These are phyloP conservation scores for Vaccinium macrocarpon DNA, from an alignment of 148 eudicot genomes.

Conservation along the genomic window DNA sequence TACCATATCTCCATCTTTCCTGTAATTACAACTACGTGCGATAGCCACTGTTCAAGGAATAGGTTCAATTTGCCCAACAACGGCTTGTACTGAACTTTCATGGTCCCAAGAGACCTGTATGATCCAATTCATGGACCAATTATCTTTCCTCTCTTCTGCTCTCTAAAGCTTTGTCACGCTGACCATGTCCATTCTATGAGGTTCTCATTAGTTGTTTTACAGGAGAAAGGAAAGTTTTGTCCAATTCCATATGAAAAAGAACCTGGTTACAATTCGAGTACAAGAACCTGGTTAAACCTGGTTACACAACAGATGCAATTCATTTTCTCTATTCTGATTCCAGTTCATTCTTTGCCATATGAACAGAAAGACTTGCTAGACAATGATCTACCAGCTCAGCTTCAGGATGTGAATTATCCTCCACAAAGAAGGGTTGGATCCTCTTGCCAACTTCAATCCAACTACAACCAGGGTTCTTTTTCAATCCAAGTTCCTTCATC, in stretches of 20 bases:
- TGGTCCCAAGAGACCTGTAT: neutral
- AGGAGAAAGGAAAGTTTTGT: neutral
- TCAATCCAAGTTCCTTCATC: conserved; percentile 34
- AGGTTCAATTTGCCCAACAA: neutral
- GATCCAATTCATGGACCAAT: neutral
- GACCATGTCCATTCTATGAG: neutral
- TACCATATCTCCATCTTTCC: neutral
- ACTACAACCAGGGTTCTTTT: conserved; percentile 42
- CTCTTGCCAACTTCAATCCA: conserved; percentile 35
- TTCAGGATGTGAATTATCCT: conserved; percentile 27
- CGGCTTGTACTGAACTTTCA: neutral
- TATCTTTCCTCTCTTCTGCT: neutral
- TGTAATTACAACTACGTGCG: neutral
- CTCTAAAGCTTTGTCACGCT: neutral
- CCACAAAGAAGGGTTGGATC: conserved; percentile 31
- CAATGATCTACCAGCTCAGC: conserved; percentile 21
- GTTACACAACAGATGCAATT: neutral
- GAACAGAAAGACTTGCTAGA: conserved; percentile 21
- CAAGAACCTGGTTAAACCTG: neutral
- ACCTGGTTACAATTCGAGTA: neutral
- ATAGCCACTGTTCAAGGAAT: neutral
- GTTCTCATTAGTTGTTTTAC: neutral
- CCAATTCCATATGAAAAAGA: neutral
- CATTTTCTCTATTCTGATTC: neutral
- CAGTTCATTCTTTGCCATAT: conserved; percentile 29